These are phyloP conservation scores for Chaetoscypha palmicola DNA, from an alignment of 2,329 filamentous ascomycete species.

Conservation along the genomic window DNA sequence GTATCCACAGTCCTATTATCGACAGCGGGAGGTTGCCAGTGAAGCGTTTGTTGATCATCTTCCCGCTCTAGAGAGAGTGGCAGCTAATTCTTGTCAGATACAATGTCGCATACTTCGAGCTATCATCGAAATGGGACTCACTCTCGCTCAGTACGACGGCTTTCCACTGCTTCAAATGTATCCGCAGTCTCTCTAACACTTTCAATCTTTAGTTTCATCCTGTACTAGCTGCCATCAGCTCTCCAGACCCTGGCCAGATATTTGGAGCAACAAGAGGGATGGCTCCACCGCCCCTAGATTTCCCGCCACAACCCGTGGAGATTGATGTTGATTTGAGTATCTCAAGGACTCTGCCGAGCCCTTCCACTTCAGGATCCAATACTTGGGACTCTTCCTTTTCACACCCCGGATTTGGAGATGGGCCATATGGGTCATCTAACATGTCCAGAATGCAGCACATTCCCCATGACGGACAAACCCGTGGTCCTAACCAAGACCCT, in stretches of 20 bases:
- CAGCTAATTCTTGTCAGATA: slow-evolving; percentile 16
- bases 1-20: slow-evolving; percentile 10
- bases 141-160: slow-evolving; percentile 22
- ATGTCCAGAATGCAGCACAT: slow-evolving; percentile 18
- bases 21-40: slow-evolving; percentile 11
- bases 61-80: slow-evolving; percentile 1
- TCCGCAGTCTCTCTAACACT: slow-evolving; percentile 19
- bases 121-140: slow-evolving; percentile 18
- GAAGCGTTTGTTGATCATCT: slow-evolving; percentile 14
- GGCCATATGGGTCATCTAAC: slow-evolving; percentile 18
- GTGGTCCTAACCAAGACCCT: slow-evolving; percentile 22
- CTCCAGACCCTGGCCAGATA: slow-evolving; percentile 18
- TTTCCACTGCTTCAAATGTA: slow-evolving; percentile 3
- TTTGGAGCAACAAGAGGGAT: slow-evolving; percentile 24
- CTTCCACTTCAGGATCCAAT: slow-evolving; percentile 17
- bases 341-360: slow-evolving; percentile 25
- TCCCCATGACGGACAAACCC: slow-evolving; percentile 16
- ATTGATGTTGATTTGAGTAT: slow-evolving; percentile 28
- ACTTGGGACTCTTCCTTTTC: slow-evolving; percentile 20
- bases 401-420: slow-evolving; percentile 20
- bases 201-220: slow-evolving; percentile 21
- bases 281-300: slow-evolving; percentile 24
- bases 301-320: slow-evolving; percentile 24
- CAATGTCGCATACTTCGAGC: slow-evolving; percentile 24
- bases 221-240: slow-evolving; percentile 18